These are phyloP conservation scores for Venturiaceae sp. DNA, from an alignment of 2,329 filamentous ascomycete genomes.

Conservation along the genomic window DNA sequence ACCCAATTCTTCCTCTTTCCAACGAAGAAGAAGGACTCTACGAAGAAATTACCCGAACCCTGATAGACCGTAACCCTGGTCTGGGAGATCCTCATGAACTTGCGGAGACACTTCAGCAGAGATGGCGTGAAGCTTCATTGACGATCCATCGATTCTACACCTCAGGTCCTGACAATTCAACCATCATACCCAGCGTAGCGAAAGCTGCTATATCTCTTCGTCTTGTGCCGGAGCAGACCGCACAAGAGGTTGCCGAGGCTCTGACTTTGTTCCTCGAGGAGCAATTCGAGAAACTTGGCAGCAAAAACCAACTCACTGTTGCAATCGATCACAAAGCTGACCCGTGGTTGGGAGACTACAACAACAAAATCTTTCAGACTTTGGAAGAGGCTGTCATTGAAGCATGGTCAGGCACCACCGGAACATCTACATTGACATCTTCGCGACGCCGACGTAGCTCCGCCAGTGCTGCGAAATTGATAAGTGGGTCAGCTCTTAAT, in stretches of 20 bases:
- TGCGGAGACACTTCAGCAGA: slow-evolving; percentile 76
- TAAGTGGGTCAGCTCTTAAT: neutral
- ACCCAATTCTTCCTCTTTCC: slow-evolving; percentile 67
- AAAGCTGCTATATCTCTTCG: slow-evolving; percentile 83
- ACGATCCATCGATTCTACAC: slow-evolving; percentile 92
- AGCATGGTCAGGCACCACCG: slow-evolving; percentile 55
- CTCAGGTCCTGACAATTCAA: slow-evolving; percentile 78
- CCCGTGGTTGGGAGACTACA: slow-evolving; percentile 88
- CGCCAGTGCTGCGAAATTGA: slow-evolving; percentile 13
- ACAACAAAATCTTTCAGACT: slow-evolving; percentile 82
- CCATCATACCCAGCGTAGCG: slow-evolving; percentile 82
- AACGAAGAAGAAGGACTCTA: slow-evolving; percentile 71
- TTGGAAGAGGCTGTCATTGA: slow-evolving; percentile 77
- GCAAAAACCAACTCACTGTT: slow-evolving; percentile 70
- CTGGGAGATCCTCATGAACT: slow-evolving; percentile 57
- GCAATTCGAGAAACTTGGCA: slow-evolving; percentile 65
- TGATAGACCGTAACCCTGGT: slow-evolving; percentile 62
- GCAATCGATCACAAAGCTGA: slow-evolving; percentile 90
- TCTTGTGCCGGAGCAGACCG: slow-evolving; percentile 86
- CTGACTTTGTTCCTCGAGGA: slow-evolving; percentile 58
- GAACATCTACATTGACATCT: slow-evolving; percentile 18
- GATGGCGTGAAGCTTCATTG: slow-evolving; percentile 90
- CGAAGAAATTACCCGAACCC: slow-evolving; percentile 68
- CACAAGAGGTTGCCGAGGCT: slow-evolving; percentile 61
- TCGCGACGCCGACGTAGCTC: slow-evolving; percentile 19